Conservation (phyloP, 176 grass and related monocot genomes). For the Oryza nivara region DNA sequence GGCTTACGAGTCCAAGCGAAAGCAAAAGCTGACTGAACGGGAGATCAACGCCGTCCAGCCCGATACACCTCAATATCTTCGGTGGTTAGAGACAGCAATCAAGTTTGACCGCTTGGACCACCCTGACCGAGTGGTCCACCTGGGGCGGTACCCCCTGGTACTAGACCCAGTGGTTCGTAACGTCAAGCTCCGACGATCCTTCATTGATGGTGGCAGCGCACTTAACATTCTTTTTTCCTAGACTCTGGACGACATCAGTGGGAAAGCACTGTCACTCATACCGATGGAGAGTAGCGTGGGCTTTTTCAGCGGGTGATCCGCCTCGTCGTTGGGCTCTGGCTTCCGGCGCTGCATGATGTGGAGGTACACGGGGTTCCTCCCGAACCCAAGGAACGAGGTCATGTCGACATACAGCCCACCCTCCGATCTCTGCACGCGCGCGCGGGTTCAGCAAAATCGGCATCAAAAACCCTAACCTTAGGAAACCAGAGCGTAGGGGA, state of each 20-base stretch:
- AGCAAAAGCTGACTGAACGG: too few species aligned
- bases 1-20: too few species aligned
- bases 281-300: slow-evolving; percentile 92
- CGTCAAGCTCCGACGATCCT: too few species aligned
- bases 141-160: too few species aligned
- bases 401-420: slow-evolving; percentile 86
- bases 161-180: too few species aligned
- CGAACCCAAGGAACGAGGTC: slow-evolving; percentile 84
- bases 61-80: too few species aligned
- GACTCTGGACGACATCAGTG: not conserved
- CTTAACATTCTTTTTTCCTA: too few species aligned
- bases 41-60: too few species aligned
- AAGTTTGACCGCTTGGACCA: too few species aligned
- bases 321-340: slow-evolving; percentile 64
- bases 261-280: slow-evolving; percentile 21
- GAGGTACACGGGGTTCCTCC: slow-evolving; percentile 88
- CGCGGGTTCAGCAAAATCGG: not conserved
- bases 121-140: too few species aligned
- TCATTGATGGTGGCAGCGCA: too few species aligned
- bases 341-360: slow-evolving; percentile 80
- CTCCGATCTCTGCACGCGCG: slow-evolving; percentile 59
- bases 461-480: slow-evolving; percentile 37
- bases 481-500: slow-evolving; percentile 14
- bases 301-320: slow-evolving; percentile 87
- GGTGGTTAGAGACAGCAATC: too few species aligned